These are phyloP conservation scores for Coriolopsis trogii DNA, from an alignment of 1,284 basidiomycete genomes.

Conservation along the genomic window DNA sequence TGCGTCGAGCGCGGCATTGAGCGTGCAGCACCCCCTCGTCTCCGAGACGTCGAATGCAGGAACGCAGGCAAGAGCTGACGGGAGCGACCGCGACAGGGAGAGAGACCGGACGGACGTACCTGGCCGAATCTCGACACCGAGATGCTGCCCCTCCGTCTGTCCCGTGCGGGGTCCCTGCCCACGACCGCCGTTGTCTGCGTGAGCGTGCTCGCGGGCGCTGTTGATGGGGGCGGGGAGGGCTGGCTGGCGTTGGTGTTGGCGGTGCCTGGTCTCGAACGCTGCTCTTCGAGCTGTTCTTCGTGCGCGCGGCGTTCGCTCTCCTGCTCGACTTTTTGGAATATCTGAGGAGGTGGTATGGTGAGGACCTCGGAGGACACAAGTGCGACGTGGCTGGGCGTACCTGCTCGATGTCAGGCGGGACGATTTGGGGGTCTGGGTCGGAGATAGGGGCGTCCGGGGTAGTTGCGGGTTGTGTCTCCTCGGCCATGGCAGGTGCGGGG, in stretches of 20 bases:
- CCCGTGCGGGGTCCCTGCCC: constrained; percentile 8
- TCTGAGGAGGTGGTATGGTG: constrained; percentile 15
- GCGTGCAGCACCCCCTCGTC: too few species aligned
- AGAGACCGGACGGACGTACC: constrained; percentile 13
- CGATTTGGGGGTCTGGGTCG: too few species aligned
- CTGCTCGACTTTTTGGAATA: constrained; percentile 31
- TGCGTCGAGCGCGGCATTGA: too few species aligned
- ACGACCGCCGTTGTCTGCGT: not conserved
- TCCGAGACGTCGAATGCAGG: too few species aligned
- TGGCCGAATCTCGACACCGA: constrained; percentile 31
- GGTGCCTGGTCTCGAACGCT: constrained; percentile 11
- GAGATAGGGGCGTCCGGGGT: constrained; percentile 16
- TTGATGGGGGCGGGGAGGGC: constrained; percentile 5
- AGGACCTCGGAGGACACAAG: not conserved
- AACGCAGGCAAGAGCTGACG: not conserved
- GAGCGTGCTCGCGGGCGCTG: too few species aligned
- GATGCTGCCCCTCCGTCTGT: constrained; percentile 29
- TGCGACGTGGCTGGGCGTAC: constrained; percentile 9
- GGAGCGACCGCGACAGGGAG: too few species aligned
- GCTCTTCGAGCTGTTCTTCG: constrained; percentile 15
- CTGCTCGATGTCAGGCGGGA: constrained; percentile 30
- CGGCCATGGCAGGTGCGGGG: not conserved
- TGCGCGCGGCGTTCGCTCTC: constrained; percentile 29
- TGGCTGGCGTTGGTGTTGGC: not conserved
- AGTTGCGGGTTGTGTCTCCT: not conserved